Evolutionary conservation across 345 rosid species (phyloP).

Genomic region (Salix dunnii): DNA sequence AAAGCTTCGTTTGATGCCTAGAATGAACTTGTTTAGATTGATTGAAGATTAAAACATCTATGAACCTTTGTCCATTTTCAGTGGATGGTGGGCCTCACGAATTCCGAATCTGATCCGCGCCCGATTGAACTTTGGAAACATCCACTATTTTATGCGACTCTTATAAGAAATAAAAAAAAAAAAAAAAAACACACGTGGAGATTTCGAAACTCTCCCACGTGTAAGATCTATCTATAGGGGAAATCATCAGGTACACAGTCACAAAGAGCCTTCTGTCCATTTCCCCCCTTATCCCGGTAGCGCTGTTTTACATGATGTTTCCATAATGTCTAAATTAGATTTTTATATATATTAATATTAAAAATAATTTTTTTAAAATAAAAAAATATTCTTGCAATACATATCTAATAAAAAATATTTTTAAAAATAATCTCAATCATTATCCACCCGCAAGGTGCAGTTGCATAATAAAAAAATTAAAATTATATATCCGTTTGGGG

Average conservation of each 20-base stretch:
- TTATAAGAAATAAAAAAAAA: not conserved
- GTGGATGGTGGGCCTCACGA: not conserved
- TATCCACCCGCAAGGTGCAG: accelerated
- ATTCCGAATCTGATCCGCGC: not conserved
- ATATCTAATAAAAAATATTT: too few species aligned
- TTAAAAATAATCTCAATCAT: too few species aligned
- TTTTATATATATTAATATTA: too few species aligned
- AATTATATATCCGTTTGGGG: too few species aligned
- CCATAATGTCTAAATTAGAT: too few species aligned
- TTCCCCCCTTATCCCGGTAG: too few species aligned
- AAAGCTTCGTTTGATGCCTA: too few species aligned
- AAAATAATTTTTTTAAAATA: too few species aligned
- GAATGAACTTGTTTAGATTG: too few species aligned
- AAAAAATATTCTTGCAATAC: too few species aligned
- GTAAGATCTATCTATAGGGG: not conserved
- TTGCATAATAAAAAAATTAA: too few species aligned
- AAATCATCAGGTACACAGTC: not conserved
- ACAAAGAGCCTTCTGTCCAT: not conserved
- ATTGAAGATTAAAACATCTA: not conserved
- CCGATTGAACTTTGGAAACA: not conserved
- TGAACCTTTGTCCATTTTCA: not conserved
- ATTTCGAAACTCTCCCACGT: not conserved
- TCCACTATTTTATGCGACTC: not conserved
- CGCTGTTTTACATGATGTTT: too few species aligned
- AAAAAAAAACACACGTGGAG: not conserved